These are phyloP conservation scores for Syzygium aromaticum DNA, from an alignment of 345 rosid species.

Conservation along the genomic window DNA sequence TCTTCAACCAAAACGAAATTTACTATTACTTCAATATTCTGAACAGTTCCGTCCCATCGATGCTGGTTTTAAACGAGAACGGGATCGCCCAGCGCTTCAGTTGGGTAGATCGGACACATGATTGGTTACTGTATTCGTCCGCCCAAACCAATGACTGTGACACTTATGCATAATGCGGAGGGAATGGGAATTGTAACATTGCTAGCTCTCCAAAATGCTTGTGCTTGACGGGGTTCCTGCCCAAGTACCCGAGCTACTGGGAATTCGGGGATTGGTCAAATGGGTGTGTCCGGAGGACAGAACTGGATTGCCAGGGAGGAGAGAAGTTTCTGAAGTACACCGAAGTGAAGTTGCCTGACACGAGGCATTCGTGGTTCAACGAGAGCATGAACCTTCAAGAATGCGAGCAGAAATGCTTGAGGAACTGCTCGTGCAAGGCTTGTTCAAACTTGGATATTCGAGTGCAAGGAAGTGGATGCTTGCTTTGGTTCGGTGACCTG, in stretches of 20 bases:
- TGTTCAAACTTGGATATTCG: conserved; percentile 13
- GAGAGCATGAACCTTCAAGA: conserved; percentile 14
- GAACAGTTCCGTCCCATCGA: conserved; percentile 7
- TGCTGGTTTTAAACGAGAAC: conserved; percentile 5
- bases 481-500: conserved; percentile 25
- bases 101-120: conserved; percentile 6
- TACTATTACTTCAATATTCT: conserved; percentile 16
- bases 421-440: conserved; percentile 28
- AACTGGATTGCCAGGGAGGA: conserved; percentile 1
- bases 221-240: conserved; percentile 29
- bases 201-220: conserved; percentile 26
- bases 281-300: conserved; percentile 24
- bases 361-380: conserved; percentile 10
- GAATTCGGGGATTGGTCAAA: conserved; percentile 23
- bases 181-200: conserved; percentile 20
- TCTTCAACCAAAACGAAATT: conserved; percentile 15
- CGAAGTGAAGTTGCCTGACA: conserved; percentile 12
- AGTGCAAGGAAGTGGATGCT: conserved; percentile 23
- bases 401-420: conserved; percentile 18
- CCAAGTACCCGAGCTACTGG: conserved; percentile 15
- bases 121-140: conserved; percentile 14
- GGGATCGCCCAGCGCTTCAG: conserved; percentile 11
- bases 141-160: conserved; percentile 31
- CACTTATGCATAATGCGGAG: conserved; percentile 24
- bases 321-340: conserved; percentile 8